These are phyloP conservation scores for Alternaria metachromatica DNA, from an alignment of 2,329 filamentous ascomycete species.

Conservation along the genomic window DNA sequence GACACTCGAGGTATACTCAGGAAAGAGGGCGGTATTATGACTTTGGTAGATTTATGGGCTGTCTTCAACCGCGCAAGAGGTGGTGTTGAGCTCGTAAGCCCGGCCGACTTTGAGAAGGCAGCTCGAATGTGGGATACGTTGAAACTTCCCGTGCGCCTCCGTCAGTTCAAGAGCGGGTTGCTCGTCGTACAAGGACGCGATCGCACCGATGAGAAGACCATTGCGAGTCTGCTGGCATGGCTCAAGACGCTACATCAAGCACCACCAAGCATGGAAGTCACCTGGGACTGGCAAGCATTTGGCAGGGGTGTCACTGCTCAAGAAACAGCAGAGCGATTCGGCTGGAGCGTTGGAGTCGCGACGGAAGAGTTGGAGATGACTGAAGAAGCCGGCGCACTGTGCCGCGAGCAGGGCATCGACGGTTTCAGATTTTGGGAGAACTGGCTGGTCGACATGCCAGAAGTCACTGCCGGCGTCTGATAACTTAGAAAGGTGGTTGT, in stretches of 20 bases:
- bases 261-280: conserved; percentile 67
- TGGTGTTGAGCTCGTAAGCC: conserved; percentile 92
- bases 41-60: conserved; percentile 50
- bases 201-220: conserved; percentile 88
- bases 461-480: background rate
- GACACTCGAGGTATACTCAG: conserved; percentile 45
- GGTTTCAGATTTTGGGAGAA: conserved; percentile 96
- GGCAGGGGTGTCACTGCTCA: conserved; percentile 88
- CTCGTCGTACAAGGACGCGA: conserved; percentile 90
- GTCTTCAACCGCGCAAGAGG: conserved; percentile 93
- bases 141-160: conserved; percentile 81
- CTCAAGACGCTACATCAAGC: conserved; percentile 73
- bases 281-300: conserved; percentile 79
- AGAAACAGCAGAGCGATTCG: conserved; percentile 86
- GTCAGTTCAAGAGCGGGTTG: conserved; percentile 92
- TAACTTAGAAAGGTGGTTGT: background rate
- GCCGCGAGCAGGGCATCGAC: conserved; percentile 89
- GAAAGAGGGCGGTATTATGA: conserved; percentile 50
- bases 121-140: conserved; percentile 87
- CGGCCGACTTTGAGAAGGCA: conserved; percentile 89
- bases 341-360: conserved; percentile 96
- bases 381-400: conserved; percentile 85
- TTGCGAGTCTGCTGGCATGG: conserved; percentile 78
- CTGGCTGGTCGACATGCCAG: conserved; percentile 42
- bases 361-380: conserved; percentile 97